Conservation (phyloP, 148 eudicot species). For the Dysphania ambrosioides region DNA sequence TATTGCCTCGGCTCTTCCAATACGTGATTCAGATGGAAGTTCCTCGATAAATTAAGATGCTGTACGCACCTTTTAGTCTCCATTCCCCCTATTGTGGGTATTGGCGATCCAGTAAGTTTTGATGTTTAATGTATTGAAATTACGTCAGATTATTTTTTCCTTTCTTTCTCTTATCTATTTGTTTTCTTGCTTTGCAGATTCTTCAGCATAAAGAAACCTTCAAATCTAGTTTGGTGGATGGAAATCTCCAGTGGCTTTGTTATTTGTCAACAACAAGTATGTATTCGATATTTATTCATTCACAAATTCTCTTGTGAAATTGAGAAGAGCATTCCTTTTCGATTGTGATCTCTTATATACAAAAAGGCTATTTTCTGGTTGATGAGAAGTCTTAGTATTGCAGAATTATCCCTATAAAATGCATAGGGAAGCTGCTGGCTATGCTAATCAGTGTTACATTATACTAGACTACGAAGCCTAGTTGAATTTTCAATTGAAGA, state of each 20-base stretch:
- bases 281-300: conserved; percentile 15
- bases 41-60: conserved; percentile 43
- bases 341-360: too few species aligned
- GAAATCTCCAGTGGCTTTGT: conserved; percentile 65
- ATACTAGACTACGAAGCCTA: too few species aligned
- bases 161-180: not conserved
- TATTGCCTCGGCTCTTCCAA: not conserved
- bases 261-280: conserved; percentile 83
- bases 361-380: too few species aligned
- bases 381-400: too few species aligned
- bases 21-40: conserved; percentile 45
- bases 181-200: conserved; percentile 40
- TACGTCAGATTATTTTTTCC: not conserved
- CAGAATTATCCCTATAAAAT: too few species aligned
- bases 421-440: too few species aligned
- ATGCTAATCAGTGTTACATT: too few species aligned
- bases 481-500: not conserved
- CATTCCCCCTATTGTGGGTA: conserved; percentile 51
- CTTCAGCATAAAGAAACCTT: conserved; percentile 56
- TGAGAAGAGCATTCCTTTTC: too few species aligned
- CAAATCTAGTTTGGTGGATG: conserved; percentile 38
- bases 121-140: not conserved
- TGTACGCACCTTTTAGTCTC: conserved; percentile 69
- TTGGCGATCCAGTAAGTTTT: conserved; percentile 70
- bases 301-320: too few species aligned